A percentile compares a stretch with the other conserved stretches of the same genome.
Evolutionary conservation across 1,284 basidiomycete genomes (phyloP).

Genomic region (Microbotryum violaceum): DNA sequence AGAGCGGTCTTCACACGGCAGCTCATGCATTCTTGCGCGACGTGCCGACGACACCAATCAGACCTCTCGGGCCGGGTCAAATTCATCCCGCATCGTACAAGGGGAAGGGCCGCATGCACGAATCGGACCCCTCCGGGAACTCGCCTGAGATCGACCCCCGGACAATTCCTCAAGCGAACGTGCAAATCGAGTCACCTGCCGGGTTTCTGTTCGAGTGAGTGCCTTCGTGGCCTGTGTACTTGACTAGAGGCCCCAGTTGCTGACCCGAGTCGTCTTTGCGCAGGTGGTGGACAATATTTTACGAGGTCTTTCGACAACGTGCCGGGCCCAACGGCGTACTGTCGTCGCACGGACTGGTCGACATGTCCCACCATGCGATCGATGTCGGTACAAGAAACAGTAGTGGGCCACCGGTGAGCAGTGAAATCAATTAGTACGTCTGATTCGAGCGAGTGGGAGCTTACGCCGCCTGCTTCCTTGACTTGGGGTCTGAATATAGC

Average conservation of each 20-base stretch:
- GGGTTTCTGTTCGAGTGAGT: constrained; percentile 27
- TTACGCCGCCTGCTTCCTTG: not conserved
- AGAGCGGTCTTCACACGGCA: constrained; percentile 21
- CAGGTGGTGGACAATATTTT: constrained; percentile 31
- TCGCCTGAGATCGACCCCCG: constrained; percentile 3
- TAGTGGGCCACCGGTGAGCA: not conserved
- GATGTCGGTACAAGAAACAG: constrained; percentile 1
- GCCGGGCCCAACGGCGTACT: not conserved
- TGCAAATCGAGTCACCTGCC: constrained; percentile 17
- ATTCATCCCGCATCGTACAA: not conserved
- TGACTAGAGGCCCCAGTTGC: not conserved
- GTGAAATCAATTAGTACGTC: not conserved
- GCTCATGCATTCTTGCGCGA: constrained; percentile 31
- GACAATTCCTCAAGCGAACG: constrained; percentile 14
- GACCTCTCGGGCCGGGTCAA: constrained; percentile 5
- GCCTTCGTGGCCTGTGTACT: not conserved
- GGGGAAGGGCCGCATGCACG: constrained; percentile 3
- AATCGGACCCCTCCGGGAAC: not conserved
- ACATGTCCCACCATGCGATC: constrained; percentile 4
- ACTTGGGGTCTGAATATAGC: not conserved
- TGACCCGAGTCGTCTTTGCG: not conserved
- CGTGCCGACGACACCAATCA: constrained; percentile 15
- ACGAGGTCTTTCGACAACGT: constrained; percentile 22
- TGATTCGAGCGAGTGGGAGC: not conserved
- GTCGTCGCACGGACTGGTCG: constrained; percentile 6